Base-by-base conservation (phyloP, 305 asterid species). In the Lippia alba region DNA sequence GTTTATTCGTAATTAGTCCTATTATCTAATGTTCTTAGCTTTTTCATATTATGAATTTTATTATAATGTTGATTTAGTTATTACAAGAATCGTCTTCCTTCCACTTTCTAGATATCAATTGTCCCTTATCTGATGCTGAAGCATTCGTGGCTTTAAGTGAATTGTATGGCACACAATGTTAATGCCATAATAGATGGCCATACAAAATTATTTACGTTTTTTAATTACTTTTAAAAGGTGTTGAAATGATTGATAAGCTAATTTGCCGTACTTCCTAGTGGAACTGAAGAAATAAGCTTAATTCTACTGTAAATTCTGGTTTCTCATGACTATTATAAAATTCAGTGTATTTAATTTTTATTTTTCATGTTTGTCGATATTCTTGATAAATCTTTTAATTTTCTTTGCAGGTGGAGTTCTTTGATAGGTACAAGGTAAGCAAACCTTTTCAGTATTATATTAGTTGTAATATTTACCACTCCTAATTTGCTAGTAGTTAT, bases 391-490 rank as follows among this genome's bases (percentile, higher is more conserved):
- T 70, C 18, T 57, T 56, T 46, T 48, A 44, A 62, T 39, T 76
- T 72, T 45, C 69, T 79, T 73, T 77, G 81, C 95, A 94, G 99
- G 88, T 91, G 81, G 96, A 88, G 70, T 94, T 94, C 80, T 94
- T 94, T 64, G 97, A 94, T 80, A 87, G 79, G 59, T 85, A 87
- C 86, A 94, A 94, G 99, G 99, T 94, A 72, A 51, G 78, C 71
- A 63, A 41, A 45, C 70, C 56, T 75, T 62, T 45, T 76, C 33
- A 40, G 50, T 72, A 17, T 77, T 56, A 34, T 64, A 19, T 62
- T 41, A 61, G 59, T 48, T 66, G 7, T n/a, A 5, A 48, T 54
- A 74, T 54, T 56, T 20, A 39, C 53, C 49, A 20, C 41, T 50
- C 51, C 49, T 56, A 61, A 70, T 46, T 17, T 72, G 70, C 61